Evolutionary conservation across 2,329 filamentous ascomycete species (phyloP).

Genomic region (Penicillium capsulatum): DNA sequence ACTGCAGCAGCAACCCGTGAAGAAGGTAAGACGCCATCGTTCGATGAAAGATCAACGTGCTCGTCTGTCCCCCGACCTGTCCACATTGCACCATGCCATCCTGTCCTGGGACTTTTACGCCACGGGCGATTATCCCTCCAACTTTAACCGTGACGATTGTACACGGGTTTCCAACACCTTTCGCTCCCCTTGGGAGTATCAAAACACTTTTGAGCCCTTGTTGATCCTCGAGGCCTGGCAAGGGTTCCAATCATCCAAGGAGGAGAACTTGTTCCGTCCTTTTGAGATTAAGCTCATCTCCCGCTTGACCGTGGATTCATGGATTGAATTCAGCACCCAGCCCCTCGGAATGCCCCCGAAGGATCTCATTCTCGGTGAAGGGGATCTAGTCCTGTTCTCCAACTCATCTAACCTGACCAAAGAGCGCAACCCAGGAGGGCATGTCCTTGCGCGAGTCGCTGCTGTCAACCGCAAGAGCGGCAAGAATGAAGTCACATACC

Average conservation of each 20-base stretch:
- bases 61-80: slow-evolving; percentile 82
- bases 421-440: slow-evolving; percentile 57
- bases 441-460: slow-evolving; percentile 82
- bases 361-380: slow-evolving; percentile 70
- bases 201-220: slow-evolving; percentile 83
- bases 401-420: slow-evolving; percentile 66
- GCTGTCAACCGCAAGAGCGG: slow-evolving; percentile 76
- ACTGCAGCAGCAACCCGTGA: slow-evolving; percentile 66
- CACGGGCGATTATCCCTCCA: slow-evolving; percentile 76
- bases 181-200: slow-evolving; percentile 70
- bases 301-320: slow-evolving; percentile 85
- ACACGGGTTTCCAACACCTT: slow-evolving; percentile 74
- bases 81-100: slow-evolving; percentile 76
- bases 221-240: slow-evolving; percentile 94
- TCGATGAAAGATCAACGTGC: slow-evolving; percentile 93
- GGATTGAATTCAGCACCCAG: slow-evolving; percentile 82
- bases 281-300: slow-evolving; percentile 87
- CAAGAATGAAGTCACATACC: slow-evolving; percentile 78
- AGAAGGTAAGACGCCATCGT: slow-evolving; percentile 74
- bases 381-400: slow-evolving; percentile 85
- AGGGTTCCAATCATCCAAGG: slow-evolving; percentile 81
- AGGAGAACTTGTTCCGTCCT: slow-evolving; percentile 73
- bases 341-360: slow-evolving; percentile 68
- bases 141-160: slow-evolving; percentile 64
- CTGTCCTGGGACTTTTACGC: slow-evolving; percentile 96